These are phyloP conservation scores for Orbilia brochopaga DNA, from an alignment of 2,329 filamentous ascomycete species.

Conservation along the genomic window DNA sequence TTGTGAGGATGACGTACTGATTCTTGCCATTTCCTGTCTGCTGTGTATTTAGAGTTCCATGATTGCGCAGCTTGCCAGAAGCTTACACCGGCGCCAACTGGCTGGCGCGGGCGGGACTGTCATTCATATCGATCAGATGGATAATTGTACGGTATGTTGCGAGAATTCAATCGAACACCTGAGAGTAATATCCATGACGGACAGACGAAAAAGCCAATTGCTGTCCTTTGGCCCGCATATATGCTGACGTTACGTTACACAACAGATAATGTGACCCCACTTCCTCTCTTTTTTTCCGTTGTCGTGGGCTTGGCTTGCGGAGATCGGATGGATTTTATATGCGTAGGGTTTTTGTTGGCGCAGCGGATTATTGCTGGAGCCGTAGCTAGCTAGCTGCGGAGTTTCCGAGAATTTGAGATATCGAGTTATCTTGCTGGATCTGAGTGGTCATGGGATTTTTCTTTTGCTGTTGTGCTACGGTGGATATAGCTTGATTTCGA, in stretches of 20 bases:
- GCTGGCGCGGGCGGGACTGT: slow-evolving; percentile 51
- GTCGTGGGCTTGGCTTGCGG: slow-evolving; percentile 1
- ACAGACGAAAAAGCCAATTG: slow-evolving; percentile 9
- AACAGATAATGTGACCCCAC: slow-evolving; percentile 48
- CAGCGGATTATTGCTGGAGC: background rate
- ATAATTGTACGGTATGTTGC: slow-evolving; percentile 50
- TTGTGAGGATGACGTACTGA: slow-evolving; percentile 32
- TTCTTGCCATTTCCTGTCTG: slow-evolving; percentile 38
- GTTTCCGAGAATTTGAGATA: background rate
- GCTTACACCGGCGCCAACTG: slow-evolving; percentile 58
- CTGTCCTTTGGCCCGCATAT: slow-evolving; percentile 26
- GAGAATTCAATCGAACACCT: slow-evolving; percentile 15
- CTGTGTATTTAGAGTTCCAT: slow-evolving; percentile 59
- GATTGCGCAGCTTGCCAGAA: slow-evolving; percentile 60
- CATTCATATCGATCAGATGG: slow-evolving; percentile 46
- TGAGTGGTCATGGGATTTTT: too few species aligned
- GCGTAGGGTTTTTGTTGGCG: background rate
- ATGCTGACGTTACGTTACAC: slow-evolving; percentile 41
- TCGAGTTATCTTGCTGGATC: background rate
- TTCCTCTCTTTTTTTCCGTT: slow-evolving; percentile 15
- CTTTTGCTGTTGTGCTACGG: too few species aligned
- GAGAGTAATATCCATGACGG: background rate
- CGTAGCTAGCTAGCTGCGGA: background rate
- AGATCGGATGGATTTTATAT: slow-evolving; percentile 22
- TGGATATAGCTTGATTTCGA: too few species aligned